Evolutionary conservation across 2,329 filamentous ascomycete species (phyloP).

Genomic region (Esteya vermicola): DNA sequence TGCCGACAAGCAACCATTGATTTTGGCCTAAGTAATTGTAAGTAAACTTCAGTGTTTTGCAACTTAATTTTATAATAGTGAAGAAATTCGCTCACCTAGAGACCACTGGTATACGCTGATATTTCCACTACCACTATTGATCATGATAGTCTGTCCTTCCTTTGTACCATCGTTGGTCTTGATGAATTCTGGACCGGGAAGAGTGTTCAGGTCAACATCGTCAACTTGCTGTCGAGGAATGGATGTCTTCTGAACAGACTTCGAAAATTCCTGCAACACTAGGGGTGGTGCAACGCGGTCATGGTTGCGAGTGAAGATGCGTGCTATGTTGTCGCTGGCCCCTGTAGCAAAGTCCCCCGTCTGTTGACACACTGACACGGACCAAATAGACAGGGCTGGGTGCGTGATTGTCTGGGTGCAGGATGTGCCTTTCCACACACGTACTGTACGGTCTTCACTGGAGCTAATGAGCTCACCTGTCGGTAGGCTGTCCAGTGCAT

Average conservation of each 20-base stretch:
- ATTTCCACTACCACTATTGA: slow-evolving; percentile 65
- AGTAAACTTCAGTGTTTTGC: too few relatives aligned
- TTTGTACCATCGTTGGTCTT: slow-evolving; percentile 75
- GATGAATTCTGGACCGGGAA: slow-evolving; percentile 80
- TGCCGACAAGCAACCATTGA: slow-evolving; percentile 82
- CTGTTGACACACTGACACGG: slow-evolving; percentile 65
- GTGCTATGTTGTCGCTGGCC: slow-evolving; percentile 73
- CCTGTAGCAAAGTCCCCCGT: slow-evolving; percentile 91
- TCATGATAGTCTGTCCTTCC: slow-evolving; percentile 91
- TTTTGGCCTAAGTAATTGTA: slow-evolving; percentile 33
- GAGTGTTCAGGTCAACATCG: slow-evolving; percentile 72
- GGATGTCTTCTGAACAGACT: slow-evolving; percentile 65
- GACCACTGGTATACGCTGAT: slow-evolving; percentile 88
- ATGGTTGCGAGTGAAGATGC: slow-evolving; percentile 64
- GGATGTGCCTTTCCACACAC: slow-evolving; percentile 69
- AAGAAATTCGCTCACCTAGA: slow-evolving; percentile 15
- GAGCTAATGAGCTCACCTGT: slow-evolving; percentile 81
- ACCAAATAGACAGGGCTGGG: slow-evolving; percentile 93
- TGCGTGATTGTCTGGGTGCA: slow-evolving; percentile 95
- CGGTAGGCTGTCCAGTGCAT: slow-evolving; percentile 63
- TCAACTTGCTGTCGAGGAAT: slow-evolving; percentile 78
- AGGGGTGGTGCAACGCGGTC: slow-evolving; percentile 57
- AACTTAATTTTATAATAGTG: too few relatives aligned
- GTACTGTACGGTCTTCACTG: slow-evolving; percentile 85
- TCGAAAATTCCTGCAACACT: slow-evolving; percentile 61